A percentile compares a stretch with the other conserved stretches of the same genome.
These are phyloP conservation scores for Euryodendron excelsum DNA, from an alignment of 148 eudicot genomes.

Conservation along the genomic window DNA sequence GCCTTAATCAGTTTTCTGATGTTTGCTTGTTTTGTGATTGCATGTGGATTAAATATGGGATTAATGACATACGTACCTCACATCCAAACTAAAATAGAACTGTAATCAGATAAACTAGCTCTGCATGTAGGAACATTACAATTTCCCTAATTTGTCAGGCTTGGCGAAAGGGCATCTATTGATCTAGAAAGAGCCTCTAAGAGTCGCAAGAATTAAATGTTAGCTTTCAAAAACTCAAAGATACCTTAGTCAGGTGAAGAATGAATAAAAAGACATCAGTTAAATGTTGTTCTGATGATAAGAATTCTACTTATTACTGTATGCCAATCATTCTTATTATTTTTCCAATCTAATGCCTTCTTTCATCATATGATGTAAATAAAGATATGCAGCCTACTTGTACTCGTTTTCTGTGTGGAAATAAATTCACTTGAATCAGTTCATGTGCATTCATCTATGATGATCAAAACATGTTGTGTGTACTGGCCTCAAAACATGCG, in stretches of 20 bases:
- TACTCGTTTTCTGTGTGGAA: not conserved
- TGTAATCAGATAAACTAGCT: not conserved
- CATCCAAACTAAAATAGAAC: not conserved
- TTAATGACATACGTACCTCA: no score
- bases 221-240: not conserved
- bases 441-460: not conserved
- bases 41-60: no score
- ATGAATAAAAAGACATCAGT: not conserved
- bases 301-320: not conserved
- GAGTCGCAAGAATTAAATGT: not conserved
- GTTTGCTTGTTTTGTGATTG: no score
- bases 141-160: not conserved
- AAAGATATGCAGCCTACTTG: no score
- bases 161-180: conserved; percentile 6
- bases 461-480: not conserved
- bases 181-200: conserved; percentile 3
- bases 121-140: not conserved
- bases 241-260: not conserved
- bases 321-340: not conserved
- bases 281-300: not conserved
- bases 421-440: not conserved
- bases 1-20: no score
- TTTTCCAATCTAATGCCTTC: not conserved
- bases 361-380: not conserved
- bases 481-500: no score